Percentiles rank a stretch among this genome's conserved stretches.
These are phyloP conservation scores for Yarrowia phangngaensis DNA, from an alignment of 805 yeast genomes.

Conservation along the genomic window DNA sequence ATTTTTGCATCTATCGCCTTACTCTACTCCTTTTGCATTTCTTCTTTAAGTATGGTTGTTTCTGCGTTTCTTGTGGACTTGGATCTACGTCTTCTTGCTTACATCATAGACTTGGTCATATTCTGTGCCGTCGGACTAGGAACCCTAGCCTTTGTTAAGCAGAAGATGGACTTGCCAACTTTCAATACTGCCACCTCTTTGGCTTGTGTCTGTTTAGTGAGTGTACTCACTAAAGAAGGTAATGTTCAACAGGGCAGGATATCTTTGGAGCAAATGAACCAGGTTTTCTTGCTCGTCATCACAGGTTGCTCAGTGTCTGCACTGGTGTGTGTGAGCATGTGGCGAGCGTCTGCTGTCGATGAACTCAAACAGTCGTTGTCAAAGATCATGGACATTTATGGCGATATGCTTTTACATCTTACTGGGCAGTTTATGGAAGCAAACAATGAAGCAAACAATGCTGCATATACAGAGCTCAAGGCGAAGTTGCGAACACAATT, in stretches of 20 bases:
- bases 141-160: slow-evolving; percentile 63
- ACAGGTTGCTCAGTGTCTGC: slow-evolving; percentile 60
- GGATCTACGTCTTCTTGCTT: slow-evolving; percentile 50
- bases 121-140: slow-evolving; percentile 58
- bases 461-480: slow-evolving; percentile 41
- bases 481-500: slow-evolving; percentile 39
- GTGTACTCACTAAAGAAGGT: slow-evolving; percentile 72
- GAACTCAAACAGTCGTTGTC: slow-evolving; percentile 48
- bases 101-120: slow-evolving; percentile 50
- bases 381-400: slow-evolving; percentile 51
- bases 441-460: slow-evolving; percentile 41
- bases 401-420: slow-evolving; percentile 47
- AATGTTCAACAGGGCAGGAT: slow-evolving; percentile 55
- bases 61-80: slow-evolving; percentile 47
- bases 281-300: slow-evolving; percentile 55
- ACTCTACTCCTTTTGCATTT: slow-evolving; percentile 50
- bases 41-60: slow-evolving; percentile 50
- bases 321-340: slow-evolving; percentile 55
- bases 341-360: slow-evolving; percentile 58
- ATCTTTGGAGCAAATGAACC: slow-evolving; percentile 52
- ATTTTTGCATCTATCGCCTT: slow-evolving; percentile 57
- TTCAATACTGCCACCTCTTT: slow-evolving; percentile 79
- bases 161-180: slow-evolving; percentile 58
- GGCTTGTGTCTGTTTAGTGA: slow-evolving; percentile 65
- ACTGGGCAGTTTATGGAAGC: slow-evolving; percentile 51